Base-by-base conservation (phyloP, 495 filamentous ascomycete species). In the Aspergillus bertholletiae region DNA sequence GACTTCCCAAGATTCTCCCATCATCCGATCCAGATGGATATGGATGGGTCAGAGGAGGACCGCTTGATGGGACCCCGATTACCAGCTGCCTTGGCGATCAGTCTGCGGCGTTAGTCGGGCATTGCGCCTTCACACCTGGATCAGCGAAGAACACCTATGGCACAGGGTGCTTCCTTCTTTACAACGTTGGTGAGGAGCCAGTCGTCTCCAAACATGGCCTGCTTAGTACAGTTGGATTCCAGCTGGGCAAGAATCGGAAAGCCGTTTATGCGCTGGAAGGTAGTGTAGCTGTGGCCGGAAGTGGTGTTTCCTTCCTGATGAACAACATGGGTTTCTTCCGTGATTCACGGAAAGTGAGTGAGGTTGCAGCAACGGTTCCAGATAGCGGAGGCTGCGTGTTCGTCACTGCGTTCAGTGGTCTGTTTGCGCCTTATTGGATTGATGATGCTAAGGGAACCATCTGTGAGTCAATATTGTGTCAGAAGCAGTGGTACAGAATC, bases 351-450 rank as follows among this genome's bases (percentile, higher is more conserved):
- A 85, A 94, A 67, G 88, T 97, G 63, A 90, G 82, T 54, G 87
- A 93, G 49, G 71, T 96, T 43, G 93, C 93, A 8, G 83, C 80
- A 47, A 87, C 81, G 1, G 93, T 96, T 1, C 67, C 85, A n/a
- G 90, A 97, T 60, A 96, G 85, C 54, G 93, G 93, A 56, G 93
- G 93, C 22, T 90, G 92, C 34, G 82, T 95, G 6, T 97, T 97
- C 64, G 93, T 97, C 45, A 96, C 93, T 27, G 93, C 93, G 1
- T 97, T 97, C 69, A 94, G 89, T 75, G 93, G 93, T 56, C 79
- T 97, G 1, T 96, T 96, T 69, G 93, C 93, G 17, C 93, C 93
- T n/a, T 96, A 96, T 68, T 97, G 93, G 93, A 96, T 96, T 57
- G 93, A 96, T 68, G 90, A 96, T 71, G 92, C 91, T 28, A 86